These are phyloP conservation scores for Ustilago trichophora DNA, from an alignment of 1,284 basidiomycete genomes.

Conservation along the genomic window DNA sequence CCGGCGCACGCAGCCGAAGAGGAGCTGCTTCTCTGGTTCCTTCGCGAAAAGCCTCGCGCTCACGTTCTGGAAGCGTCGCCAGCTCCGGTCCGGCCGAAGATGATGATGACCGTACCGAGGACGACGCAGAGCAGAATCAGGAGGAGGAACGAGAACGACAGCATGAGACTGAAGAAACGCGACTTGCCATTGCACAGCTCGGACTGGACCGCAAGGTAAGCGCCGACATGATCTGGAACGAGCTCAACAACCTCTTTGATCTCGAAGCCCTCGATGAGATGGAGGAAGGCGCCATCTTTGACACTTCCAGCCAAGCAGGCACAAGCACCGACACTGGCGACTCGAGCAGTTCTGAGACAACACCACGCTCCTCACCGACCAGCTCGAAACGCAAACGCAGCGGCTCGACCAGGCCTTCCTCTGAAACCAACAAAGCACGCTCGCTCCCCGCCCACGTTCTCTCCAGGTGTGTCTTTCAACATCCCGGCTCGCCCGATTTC, in stretches of 20 bases:
- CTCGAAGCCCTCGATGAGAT: constrained; percentile 56
- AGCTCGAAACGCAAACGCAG: constrained; percentile 15
- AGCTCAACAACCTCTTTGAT: constrained; percentile 51
- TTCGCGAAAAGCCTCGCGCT: constrained; percentile 31
- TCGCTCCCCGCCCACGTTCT: constrained; percentile 10
- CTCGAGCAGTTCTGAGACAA: constrained; percentile 24
- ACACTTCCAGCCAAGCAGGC: constrained; percentile 37
- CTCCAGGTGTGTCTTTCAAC: constrained; percentile 33
- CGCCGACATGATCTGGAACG: constrained; percentile 42
- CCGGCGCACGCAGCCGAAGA: too few relatives aligned
- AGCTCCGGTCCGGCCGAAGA: constrained; percentile 32
- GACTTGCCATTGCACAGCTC: constrained; percentile 37
- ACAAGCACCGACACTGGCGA: constrained; percentile 28
- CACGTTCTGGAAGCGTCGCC: constrained; percentile 38
- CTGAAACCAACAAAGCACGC: too few relatives aligned
- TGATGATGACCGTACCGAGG: constrained; percentile 28
- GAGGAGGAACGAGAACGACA: constrained; percentile 38
- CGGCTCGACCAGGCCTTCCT: neutral
- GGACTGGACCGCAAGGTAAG: constrained; percentile 29
- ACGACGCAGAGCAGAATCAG: constrained; percentile 30
- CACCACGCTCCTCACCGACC: constrained; percentile 7
- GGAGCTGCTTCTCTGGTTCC: too few relatives aligned
- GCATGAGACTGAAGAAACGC: constrained; percentile 24
- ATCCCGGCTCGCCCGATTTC: constrained; percentile 44
- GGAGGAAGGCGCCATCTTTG: constrained; percentile 47